Conservation (phyloP, 257 asterid species). For the Mitragyna speciosa region DNA sequence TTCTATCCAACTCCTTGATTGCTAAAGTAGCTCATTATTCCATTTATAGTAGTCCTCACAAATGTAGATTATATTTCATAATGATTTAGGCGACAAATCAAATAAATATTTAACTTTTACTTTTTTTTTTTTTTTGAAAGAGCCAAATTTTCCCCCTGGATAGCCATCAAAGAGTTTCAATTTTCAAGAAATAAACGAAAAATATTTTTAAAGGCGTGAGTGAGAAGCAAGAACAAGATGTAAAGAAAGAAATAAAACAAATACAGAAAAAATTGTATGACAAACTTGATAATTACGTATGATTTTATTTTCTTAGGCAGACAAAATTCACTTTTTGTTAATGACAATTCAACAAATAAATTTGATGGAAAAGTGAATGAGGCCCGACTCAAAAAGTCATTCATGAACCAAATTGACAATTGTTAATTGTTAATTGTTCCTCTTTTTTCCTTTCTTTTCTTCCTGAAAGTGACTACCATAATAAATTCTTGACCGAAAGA, state of each 20-base stretch:
- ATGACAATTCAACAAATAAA: not conserved
- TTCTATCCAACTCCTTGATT: not conserved
- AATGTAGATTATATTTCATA: not conserved
- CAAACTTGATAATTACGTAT: not conserved
- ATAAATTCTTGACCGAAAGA: not conserved
- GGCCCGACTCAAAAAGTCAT: not conserved
- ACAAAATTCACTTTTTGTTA: not conserved
- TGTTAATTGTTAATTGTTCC: not conserved
- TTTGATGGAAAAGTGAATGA: not conserved
- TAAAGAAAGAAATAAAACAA: not conserved
- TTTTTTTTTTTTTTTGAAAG: not conserved
- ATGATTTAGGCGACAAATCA: too few species aligned
- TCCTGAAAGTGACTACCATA: not conserved
- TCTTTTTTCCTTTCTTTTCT: not conserved
- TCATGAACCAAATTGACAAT: not conserved
- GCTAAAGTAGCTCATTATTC: not conserved
- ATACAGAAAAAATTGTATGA: not conserved
- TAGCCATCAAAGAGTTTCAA: too few species aligned
- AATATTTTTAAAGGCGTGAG: not conserved
- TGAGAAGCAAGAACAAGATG: not conserved
- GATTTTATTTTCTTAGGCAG: not conserved
- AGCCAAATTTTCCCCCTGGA: too few species aligned
- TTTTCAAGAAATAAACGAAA: not conserved
- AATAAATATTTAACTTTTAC: too few species aligned
- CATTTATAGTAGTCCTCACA: not conserved